These are phyloP conservation scores for Psilocybe cyanescens DNA, from an alignment of 768 basidiomycete species.

Conservation along the genomic window DNA sequence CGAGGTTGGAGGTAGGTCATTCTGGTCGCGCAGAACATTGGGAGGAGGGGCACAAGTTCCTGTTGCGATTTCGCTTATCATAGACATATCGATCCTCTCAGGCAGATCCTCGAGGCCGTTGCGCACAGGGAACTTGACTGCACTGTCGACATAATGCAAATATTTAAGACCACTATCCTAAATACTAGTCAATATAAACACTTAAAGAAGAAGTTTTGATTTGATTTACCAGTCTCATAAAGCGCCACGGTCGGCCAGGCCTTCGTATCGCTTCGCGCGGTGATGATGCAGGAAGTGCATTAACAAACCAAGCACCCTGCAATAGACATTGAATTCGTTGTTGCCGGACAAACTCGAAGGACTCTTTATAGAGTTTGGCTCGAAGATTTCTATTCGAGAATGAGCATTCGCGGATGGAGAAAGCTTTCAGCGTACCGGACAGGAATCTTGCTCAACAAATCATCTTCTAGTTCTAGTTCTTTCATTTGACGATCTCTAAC, in stretches of 20 bases:
- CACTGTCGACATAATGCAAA: constrained; percentile 85
- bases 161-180: constrained; percentile 81
- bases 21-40: constrained; percentile 62
- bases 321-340: constrained; percentile 88
- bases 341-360: constrained; percentile 86
- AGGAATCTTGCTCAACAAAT: constrained; percentile 82
- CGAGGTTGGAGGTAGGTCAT: constrained; percentile 57
- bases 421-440: constrained; percentile 61
- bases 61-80: constrained; percentile 80
- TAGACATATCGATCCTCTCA: constrained; percentile 80
- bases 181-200: constrained; percentile 10
- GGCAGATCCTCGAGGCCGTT: constrained; percentile 86
- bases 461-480: constrained; percentile 88
- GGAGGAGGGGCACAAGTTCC: constrained; percentile 74
- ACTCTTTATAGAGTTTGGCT: constrained; percentile 86
- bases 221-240: constrained; percentile 76
- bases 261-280: constrained; percentile 59
- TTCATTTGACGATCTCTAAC: constrained; percentile 89
- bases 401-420: constrained; percentile 8
- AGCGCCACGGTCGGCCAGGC: constrained; percentile 77
- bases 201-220: not conserved
- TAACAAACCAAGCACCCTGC: constrained; percentile 93
- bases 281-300: constrained; percentile 61
- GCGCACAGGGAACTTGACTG: constrained; percentile 77
- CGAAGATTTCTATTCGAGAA: constrained; percentile 69